These are phyloP conservation scores for Stemphylium beticola DNA, from an alignment of 2,329 filamentous ascomycete species.

Conservation along the genomic window DNA sequence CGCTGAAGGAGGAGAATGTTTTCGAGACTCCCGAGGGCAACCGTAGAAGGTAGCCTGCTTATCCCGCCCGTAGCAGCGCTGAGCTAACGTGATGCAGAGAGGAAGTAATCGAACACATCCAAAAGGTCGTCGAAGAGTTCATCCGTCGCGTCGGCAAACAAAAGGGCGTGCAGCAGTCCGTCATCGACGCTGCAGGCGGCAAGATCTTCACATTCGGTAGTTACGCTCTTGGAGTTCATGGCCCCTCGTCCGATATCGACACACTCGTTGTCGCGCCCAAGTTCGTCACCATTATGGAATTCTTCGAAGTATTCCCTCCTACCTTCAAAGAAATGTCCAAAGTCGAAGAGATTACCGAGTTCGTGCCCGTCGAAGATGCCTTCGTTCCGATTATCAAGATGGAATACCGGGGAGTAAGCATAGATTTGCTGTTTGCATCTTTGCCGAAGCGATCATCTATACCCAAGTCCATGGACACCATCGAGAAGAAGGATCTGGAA, in stretches of 20 bases:
- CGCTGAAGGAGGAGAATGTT: constrained; percentile 87
- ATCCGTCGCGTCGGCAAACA: constrained; percentile 78
- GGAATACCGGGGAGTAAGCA: constrained; percentile 86
- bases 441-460: constrained; percentile 51
- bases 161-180: constrained; percentile 75
- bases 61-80: background rate
- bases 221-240: constrained; percentile 91
- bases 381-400: constrained; percentile 98
- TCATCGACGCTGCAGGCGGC: constrained; percentile 83
- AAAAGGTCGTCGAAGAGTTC: constrained; percentile 83
- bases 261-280: constrained; percentile 91
- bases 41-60: constrained; percentile 69
- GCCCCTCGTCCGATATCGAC: constrained; percentile 95
- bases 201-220: constrained; percentile 97
- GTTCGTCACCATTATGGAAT: constrained; percentile 87
- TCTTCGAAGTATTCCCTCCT: constrained; percentile 87
- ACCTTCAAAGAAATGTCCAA: constrained; percentile 78
- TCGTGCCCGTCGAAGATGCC: constrained; percentile 85
- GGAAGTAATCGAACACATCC: constrained; percentile 75
- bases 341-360: constrained; percentile 79
- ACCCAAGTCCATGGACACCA: constrained; percentile 70
- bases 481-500: constrained; percentile 82
- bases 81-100: constrained; percentile 58
- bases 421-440: constrained; percentile 79
- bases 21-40: constrained; percentile 87